These are phyloP conservation scores for Fusarium mangiferae DNA, from an alignment of 2,329 filamentous ascomycete genomes.

Conservation along the genomic window DNA sequence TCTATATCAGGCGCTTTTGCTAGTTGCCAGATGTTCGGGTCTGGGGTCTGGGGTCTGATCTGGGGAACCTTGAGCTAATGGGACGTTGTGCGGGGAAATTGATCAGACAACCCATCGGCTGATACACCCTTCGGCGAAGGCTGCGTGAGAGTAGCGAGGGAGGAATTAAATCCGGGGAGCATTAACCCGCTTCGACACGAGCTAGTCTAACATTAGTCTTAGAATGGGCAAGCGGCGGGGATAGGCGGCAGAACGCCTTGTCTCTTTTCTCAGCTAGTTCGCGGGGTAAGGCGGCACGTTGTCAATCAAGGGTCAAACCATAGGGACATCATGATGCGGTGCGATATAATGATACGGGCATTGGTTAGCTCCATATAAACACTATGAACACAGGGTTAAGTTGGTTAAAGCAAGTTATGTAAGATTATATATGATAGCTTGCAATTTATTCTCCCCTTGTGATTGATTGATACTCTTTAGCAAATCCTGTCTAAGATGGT, in stretches of 20 bases:
- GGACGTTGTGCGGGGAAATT: neutral
- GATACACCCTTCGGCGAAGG: neutral
- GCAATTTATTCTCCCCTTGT: no score
- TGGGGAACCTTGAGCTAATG: neutral
- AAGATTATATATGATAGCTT: no score
- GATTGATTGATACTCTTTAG: no score
- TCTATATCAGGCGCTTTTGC: neutral
- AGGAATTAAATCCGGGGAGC: neutral
- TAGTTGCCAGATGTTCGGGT: neutral
- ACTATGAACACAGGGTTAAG: no score
- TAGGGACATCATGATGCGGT: neutral
- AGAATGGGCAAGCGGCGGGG: neutral
- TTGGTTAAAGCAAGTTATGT: neutral
- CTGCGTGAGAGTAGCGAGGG: neutral
- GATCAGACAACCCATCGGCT: neutral
- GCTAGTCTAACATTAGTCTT: neutral
- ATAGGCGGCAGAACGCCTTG: neutral
- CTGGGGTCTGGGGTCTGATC: neutral
- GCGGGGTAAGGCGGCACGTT: neutral
- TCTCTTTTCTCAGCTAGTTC: neutral
- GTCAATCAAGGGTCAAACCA: neutral
- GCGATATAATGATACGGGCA: neutral
- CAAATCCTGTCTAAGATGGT: neutral
- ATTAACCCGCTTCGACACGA: neutral
- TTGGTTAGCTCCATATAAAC: neutral